These are phyloP conservation scores for Pyrus hybrid DNA, from an alignment of 331 rosid genomes.

Conservation along the genomic window DNA sequence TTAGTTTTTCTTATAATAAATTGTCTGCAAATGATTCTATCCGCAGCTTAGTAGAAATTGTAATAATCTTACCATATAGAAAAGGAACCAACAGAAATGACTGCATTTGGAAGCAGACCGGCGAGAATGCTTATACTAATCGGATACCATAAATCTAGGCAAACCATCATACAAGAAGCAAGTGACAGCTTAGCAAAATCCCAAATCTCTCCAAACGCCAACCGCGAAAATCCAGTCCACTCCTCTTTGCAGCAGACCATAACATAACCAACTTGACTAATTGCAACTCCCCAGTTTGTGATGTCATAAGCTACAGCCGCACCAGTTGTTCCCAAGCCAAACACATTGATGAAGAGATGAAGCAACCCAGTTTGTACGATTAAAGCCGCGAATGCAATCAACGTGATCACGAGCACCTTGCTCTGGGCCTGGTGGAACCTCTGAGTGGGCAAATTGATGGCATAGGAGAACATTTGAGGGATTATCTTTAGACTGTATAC, in stretches of 20 bases:
- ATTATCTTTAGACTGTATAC: neutral
- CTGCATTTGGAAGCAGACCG: constrained; percentile 21
- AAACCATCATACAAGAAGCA: constrained; percentile 21
- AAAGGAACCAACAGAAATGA: constrained; percentile 24
- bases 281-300: constrained; percentile 14
- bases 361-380: neutral
- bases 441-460: constrained; percentile 4
- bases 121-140: constrained; percentile 16
- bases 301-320: constrained; percentile 14
- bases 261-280: constrained; percentile 11
- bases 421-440: constrained; percentile 22
- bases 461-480: neutral
- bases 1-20: too few species aligned
- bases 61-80: constrained; percentile 16
- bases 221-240: constrained; percentile 19
- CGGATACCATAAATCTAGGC: constrained; percentile 20
- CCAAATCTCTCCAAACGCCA: constrained; percentile 25
- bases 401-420: constrained; percentile 11
- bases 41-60: neutral
- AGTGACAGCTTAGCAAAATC: constrained; percentile 15
- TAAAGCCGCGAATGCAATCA: constrained; percentile 19
- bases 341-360: constrained; percentile 4
- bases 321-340: constrained; percentile 20
- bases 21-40: neutral
- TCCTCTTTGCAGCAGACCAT: constrained; percentile 7